Conservation (phyloP, 257 asterid species). For the Solanum stenotomum region DNA sequence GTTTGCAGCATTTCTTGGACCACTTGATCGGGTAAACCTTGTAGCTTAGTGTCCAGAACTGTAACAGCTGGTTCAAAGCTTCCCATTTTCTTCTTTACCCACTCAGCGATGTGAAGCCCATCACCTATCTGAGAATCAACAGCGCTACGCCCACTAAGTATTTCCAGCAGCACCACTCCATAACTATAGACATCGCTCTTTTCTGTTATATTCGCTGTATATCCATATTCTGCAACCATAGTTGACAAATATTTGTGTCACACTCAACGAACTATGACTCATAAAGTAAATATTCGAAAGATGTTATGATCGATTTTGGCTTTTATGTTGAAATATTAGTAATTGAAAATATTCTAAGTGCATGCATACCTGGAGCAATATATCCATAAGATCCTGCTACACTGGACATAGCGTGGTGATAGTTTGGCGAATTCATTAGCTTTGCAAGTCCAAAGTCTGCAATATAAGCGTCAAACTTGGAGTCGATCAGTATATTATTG, state of each 20-base stretch:
- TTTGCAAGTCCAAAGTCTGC: conserved; percentile 99
- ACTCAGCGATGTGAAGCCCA: conserved; percentile 83
- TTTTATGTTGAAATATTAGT: background rate
- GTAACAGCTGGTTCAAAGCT: conserved; percentile 85
- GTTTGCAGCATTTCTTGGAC: conserved; percentile 98
- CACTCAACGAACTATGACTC: background rate
- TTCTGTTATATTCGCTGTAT: conserved; percentile 76
- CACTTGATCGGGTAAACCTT: conserved; percentile 68
- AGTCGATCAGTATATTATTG: conserved; percentile 81
- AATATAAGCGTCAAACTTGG: conserved; percentile 70
- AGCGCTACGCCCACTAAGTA: conserved; percentile 76
- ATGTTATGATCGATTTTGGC: background rate
- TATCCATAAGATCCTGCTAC: conserved; percentile 93
- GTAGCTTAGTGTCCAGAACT: conserved; percentile 70
- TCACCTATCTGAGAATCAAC: conserved; percentile 75
- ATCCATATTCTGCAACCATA: conserved; percentile 73
- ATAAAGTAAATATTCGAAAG: background rate
- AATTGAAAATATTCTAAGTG: background rate
- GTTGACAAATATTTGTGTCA: background rate
- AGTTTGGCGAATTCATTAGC: conserved; percentile 75
- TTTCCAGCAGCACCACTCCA: conserved; percentile 84
- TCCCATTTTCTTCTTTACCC: conserved; percentile 97
- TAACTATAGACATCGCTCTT: conserved; percentile 94
- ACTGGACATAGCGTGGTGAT: conserved; percentile 81
- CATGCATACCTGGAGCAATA: conserved; percentile 82